phyloP scores from a whole-genome alignment of 2,329 filamentous ascomycete species.

The Ceratocystis lukuohia region DNA sequence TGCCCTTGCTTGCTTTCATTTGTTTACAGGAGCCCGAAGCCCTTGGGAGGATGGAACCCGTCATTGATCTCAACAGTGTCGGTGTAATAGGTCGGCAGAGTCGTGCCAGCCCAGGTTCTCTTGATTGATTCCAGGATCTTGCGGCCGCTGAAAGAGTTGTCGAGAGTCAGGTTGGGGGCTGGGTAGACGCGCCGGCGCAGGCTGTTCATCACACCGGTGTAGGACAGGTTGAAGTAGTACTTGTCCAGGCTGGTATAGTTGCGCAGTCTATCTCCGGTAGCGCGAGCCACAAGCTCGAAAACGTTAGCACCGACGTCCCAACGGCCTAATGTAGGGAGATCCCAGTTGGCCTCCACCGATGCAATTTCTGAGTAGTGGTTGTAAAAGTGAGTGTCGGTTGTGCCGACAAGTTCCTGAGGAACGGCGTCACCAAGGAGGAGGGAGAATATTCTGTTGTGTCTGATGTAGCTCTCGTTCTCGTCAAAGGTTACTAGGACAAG shows the following conservation, averaged over 20 bases:
- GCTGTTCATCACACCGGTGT: constrained; percentile 36
- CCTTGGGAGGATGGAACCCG: constrained; percentile 31
- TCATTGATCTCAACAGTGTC: constrained; percentile 30
- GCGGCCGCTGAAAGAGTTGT: constrained; percentile 26
- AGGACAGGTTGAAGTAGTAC: constrained; percentile 41
- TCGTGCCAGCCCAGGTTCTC: not conserved
- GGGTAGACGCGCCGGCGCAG: constrained; percentile 28
- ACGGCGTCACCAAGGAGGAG: constrained; percentile 66
- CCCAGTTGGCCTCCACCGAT: constrained; percentile 58
- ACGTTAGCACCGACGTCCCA: constrained; percentile 63
- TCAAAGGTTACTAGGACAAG: constrained; percentile 68
- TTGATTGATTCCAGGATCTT: constrained; percentile 28
- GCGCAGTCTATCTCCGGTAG: constrained; percentile 43
- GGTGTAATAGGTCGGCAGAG: constrained; percentile 32
- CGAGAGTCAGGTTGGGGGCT: constrained; percentile 30
- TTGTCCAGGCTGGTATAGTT: constrained; percentile 30
- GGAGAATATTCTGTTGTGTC: constrained; percentile 54
- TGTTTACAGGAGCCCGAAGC: constrained; percentile 2
- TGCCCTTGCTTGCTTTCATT: not conserved
- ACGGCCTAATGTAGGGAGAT: constrained; percentile 53
- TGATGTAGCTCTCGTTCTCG: constrained; percentile 57
- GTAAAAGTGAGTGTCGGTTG: constrained; percentile 56
- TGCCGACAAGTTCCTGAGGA: constrained; percentile 49
- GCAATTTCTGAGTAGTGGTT: constrained; percentile 58
- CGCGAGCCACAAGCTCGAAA: constrained; percentile 45